A percentile compares a stretch with the other conserved stretches of the same genome.
These are phyloP conservation scores for Aspergillus nanangensis DNA, from an alignment of 495 filamentous ascomycete species.

Conservation along the genomic window DNA sequence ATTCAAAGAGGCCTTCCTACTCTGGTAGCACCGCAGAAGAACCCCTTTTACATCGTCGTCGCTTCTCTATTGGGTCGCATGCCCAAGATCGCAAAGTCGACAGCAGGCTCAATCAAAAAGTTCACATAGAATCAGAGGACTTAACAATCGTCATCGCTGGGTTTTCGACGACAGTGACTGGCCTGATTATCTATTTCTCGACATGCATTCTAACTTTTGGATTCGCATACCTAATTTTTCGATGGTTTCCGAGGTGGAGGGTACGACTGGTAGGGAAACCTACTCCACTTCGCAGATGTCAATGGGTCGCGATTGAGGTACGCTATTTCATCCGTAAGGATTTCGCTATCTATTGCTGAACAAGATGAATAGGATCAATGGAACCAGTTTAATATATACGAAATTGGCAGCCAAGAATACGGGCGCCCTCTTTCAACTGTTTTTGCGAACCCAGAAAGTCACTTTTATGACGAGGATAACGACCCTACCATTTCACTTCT, in stretches of 20 bases:
- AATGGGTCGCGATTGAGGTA: conserved; percentile 89
- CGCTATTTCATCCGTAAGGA: conserved; percentile 14
- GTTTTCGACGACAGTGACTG: conserved; percentile 69
- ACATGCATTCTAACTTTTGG: conserved; percentile 71
- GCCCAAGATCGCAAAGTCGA: conserved; percentile 51
- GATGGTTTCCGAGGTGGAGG: conserved; percentile 87
- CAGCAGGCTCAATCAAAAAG: conserved; percentile 71
- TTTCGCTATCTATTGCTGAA: conserved; percentile 9
- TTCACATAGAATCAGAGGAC: conserved; percentile 91
- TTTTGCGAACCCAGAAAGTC: conserved; percentile 61
- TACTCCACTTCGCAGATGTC: conserved; percentile 62
- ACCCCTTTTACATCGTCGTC: conserved; percentile 62
- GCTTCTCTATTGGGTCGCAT: conserved; percentile 51
- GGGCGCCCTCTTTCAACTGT: conserved; percentile 81
- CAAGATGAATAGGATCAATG: conserved; percentile 68
- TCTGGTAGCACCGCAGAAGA: conserved; percentile 62
- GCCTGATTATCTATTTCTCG: conserved; percentile 61
- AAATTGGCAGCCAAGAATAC: conserved; percentile 63
- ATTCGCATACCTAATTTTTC: conserved; percentile 73
- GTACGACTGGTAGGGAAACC: conserved; percentile 68
- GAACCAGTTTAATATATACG: conserved; percentile 77
- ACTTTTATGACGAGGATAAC: conserved; percentile 69
- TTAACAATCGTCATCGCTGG: conserved; percentile 88
- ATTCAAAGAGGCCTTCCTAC: conserved; percentile 51
- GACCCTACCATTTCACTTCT: conserved; percentile 74